Evolutionary conservation across 2,329 filamentous ascomycete genomes (phyloP).

Genomic region (Penicillium verrucosum): DNA sequence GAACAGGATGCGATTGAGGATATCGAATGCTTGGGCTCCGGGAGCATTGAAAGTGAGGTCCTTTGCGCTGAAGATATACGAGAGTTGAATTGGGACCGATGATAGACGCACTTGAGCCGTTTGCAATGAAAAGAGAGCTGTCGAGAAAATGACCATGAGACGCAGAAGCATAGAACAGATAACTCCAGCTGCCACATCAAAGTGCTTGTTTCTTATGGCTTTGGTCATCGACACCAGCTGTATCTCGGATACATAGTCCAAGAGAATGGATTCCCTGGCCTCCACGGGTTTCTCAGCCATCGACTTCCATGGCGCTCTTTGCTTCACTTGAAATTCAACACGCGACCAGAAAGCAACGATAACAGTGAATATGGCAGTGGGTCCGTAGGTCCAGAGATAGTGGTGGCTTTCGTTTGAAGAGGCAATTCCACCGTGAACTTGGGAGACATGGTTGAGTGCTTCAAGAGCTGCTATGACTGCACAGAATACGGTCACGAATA

Average conservation of each 20-base stretch:
- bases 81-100: no score
- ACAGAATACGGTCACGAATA: neutral
- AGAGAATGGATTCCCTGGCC: neutral
- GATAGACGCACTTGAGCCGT: no score
- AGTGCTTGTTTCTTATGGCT: constrained; percentile 6
- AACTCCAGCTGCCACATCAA: neutral
- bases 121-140: neutral
- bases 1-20: no score
- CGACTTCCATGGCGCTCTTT: neutral
- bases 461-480: neutral
- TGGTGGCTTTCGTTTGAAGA: neutral
- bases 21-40: no score
- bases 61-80: no score
- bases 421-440: neutral
- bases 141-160: constrained; percentile 15
- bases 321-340: neutral
- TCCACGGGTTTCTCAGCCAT: neutral
- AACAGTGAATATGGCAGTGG: neutral
- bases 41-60: no score
- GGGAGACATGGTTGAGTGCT: neutral
- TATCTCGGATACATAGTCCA: neutral
- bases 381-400: neutral
- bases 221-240: neutral
- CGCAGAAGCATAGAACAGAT: constrained; percentile 3
- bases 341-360: neutral